A percentile compares a stretch with the other conserved stretches of the same genome.
These are phyloP conservation scores for Coffea humblotiana DNA, from an alignment of 305 asterid species.

Conservation along the genomic window DNA sequence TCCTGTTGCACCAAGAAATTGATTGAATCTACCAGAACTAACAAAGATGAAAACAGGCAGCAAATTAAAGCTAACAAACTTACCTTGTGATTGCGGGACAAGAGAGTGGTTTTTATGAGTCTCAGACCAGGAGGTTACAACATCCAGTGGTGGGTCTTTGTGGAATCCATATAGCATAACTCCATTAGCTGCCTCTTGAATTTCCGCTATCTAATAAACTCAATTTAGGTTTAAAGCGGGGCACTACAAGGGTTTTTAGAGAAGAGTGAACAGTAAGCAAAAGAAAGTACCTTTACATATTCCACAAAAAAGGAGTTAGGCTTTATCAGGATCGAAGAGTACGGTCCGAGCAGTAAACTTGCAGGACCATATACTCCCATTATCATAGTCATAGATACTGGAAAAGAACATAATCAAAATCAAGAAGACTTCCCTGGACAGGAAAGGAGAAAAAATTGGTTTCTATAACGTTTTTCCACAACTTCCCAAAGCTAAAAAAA, in stretches of 20 bases:
- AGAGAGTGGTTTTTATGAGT: slow-evolving; percentile 50
- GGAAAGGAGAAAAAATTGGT: neutral
- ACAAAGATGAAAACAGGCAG: slow-evolving; percentile 1
- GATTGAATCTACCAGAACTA: slow-evolving; percentile 16
- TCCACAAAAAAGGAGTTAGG: slow-evolving; percentile 64
- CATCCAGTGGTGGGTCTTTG: slow-evolving; percentile 59
- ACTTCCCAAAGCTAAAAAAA: neutral
- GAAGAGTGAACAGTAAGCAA: neutral
- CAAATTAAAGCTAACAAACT: slow-evolving; percentile 17
- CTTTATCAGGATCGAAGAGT: slow-evolving; percentile 64
- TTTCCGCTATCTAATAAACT: slow-evolving; percentile 55
- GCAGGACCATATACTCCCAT: slow-evolving; percentile 67
- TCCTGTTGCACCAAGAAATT: slow-evolving; percentile 45
- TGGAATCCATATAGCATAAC: slow-evolving; percentile 58
- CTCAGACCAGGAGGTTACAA: slow-evolving; percentile 52
- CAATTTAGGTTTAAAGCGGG: slow-evolving; percentile 25
- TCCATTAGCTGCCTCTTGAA: slow-evolving; percentile 39
- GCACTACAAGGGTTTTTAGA: slow-evolving; percentile 4
- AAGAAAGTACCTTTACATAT: slow-evolving; percentile 52
- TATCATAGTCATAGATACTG: slow-evolving; percentile 63
- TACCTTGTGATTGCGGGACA: slow-evolving; percentile 62
- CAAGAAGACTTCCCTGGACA: neutral
- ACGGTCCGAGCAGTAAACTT: slow-evolving; percentile 62
- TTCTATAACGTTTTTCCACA: neutral
- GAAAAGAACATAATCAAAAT: slow-evolving; percentile 20